phyloP scores from a whole-genome alignment of 352 stramenopile genomes.

The Blastocystis sp. region DNA sequence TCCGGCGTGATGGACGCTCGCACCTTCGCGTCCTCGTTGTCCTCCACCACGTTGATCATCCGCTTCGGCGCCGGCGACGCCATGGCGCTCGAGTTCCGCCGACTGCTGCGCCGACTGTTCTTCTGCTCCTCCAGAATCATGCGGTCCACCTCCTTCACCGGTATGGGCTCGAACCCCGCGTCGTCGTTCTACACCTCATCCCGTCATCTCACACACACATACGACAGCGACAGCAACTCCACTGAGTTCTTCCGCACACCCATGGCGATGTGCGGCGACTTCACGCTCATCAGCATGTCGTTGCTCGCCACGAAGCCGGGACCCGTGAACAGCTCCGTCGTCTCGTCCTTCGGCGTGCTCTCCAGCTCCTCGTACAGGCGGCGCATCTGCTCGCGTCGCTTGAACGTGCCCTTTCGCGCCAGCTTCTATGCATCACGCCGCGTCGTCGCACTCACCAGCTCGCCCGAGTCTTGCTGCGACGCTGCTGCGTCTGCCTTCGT shows the following conservation, averaged over 20 bases:
- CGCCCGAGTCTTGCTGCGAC: no score
- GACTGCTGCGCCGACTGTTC: not conserved
- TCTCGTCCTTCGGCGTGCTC: not conserved
- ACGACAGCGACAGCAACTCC: constrained; percentile 9
- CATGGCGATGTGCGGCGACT: not conserved
- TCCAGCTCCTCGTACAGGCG: not conserved
- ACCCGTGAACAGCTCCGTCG: not conserved
- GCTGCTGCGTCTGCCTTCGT: no score
- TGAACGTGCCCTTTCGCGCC: constrained; percentile 1
- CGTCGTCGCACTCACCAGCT: no score
- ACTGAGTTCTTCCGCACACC: not conserved
- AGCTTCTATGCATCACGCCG: not conserved
- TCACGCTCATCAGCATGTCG: not conserved
- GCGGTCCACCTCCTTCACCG: constrained; percentile 6
- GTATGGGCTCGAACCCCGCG: not conserved
- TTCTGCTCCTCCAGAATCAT: constrained; percentile 44
- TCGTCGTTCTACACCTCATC: constrained; percentile 36
- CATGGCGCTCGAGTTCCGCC: not conserved
- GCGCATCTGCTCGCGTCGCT: constrained; percentile 8
- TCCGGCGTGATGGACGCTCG: not conserved
- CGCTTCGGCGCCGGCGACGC: not conserved
- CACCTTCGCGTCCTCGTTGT: not conserved
- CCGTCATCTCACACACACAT: not conserved
- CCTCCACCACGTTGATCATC: not conserved
- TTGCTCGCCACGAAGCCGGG: not conserved